phyloP scores from a whole-genome alignment of 371 early-diverging fungal genomes.

The Mucor irregularis region DNA sequence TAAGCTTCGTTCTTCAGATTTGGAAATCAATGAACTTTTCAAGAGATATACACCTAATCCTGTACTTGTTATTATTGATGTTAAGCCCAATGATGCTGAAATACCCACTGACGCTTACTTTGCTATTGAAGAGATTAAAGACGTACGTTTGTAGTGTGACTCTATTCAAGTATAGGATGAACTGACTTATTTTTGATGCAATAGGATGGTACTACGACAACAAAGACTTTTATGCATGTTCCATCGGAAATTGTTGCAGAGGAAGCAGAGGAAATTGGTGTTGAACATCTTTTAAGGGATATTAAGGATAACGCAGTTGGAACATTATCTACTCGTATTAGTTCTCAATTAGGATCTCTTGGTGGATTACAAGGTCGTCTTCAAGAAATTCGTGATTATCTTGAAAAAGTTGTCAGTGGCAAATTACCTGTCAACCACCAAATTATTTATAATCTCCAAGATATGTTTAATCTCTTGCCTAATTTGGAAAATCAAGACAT shows the following conservation, averaged over 20 bases:
- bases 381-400: conserved; percentile 83
- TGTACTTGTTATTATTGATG: conserved; percentile 93
- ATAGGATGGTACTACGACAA: conserved; percentile 94
- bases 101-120: conserved; percentile 97
- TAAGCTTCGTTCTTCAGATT: conserved; percentile 95
- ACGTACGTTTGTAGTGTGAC: conserved; percentile 59
- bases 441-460: conserved; percentile 95
- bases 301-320: conserved; percentile 97
- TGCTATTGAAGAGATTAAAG: conserved; percentile 91
- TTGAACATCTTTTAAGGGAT: conserved; percentile 98
- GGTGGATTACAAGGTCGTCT: conserved; percentile 85
- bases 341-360: conserved; percentile 86
- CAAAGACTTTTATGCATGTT: conserved; percentile 95
- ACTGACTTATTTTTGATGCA: not conserved
- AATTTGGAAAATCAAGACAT: conserved; percentile 78
- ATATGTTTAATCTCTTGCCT: conserved; percentile 94
- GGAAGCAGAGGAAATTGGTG: conserved; percentile 99
- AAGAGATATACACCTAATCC: conserved; percentile 95
- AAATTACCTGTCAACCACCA: conserved; percentile 91
- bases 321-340: conserved; percentile 87
- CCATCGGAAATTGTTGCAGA: conserved; percentile 97
- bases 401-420: conserved; percentile 85
- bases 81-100: conserved; percentile 89
- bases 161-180: not conserved
- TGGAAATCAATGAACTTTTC: conserved; percentile 98